A percentile compares a stretch with the other conserved stretches of the same genome.
Evolutionary conservation across 1,139 yeast genomes (phyloP).

Genomic region (Kodamaea alishanica): DNA sequence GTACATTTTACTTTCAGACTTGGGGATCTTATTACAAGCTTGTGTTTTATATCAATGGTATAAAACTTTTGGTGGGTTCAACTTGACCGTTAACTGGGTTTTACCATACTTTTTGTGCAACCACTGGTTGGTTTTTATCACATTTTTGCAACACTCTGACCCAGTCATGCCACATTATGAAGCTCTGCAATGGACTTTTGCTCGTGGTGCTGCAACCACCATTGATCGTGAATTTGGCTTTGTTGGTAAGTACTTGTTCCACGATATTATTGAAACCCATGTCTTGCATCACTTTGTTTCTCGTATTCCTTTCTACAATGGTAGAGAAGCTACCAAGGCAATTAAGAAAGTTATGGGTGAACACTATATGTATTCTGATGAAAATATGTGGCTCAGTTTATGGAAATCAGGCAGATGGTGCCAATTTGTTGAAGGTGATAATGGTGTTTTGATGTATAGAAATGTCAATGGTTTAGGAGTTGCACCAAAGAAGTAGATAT

Average conservation of each 20-base stretch:
- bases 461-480: constrained; percentile 53
- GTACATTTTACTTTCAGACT: constrained; percentile 66
- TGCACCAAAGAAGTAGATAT: constrained; percentile 25
- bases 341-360: constrained; percentile 80
- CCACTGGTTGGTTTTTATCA: constrained; percentile 87
- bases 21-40: constrained; percentile 59
- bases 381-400: constrained; percentile 69
- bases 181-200: constrained; percentile 74
- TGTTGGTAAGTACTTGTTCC: constrained; percentile 76
- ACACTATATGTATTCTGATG: constrained; percentile 64
- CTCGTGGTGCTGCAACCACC: constrained; percentile 86
- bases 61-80: constrained; percentile 58
- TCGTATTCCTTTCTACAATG: constrained; percentile 83
- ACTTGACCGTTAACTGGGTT: constrained; percentile 67
- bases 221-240: constrained; percentile 83
- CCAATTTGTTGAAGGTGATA: constrained; percentile 79
- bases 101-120: constrained; percentile 78
- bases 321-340: constrained; percentile 74
- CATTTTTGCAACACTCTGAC: constrained; percentile 82
- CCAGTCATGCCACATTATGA: constrained; percentile 78
- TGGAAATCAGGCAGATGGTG: constrained; percentile 73
- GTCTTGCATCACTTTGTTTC: constrained; percentile 83
- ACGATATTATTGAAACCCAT: constrained; percentile 86
- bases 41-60: constrained; percentile 61
- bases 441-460: constrained; percentile 76